Evolutionary conservation across 2,329 filamentous ascomycete genomes (phyloP), one percentile per base, ranked within the genome.

Genomic region (Tolypocladium endophyticum): DNA sequence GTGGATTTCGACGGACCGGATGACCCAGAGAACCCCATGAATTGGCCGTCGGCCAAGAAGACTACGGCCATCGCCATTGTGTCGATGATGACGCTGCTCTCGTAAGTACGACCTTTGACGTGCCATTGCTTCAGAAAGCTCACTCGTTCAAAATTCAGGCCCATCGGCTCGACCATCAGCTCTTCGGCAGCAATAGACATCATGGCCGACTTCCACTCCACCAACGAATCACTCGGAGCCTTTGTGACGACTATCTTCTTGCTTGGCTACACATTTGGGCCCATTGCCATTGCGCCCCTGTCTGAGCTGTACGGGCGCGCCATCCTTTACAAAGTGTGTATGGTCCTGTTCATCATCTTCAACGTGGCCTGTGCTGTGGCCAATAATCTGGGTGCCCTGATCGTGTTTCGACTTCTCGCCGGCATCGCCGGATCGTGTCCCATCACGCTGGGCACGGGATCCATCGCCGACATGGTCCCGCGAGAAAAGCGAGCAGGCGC

Each of bases 371-470:
- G 68, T 2, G 70, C 70, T 3, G 70, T 88, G n/a, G 78, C 82
- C 5, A 82, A 86, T 64, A 83, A 87, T 66, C 75, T 87, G 28
- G 82, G 85, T 62, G 84, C 84, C 2, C 69, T 90, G 9, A 77
- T 87, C 67, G 72, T 86, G 12, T 84, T 82, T 2, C 78, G 86
- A 9, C 87, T 88, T 69, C 81, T 87, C 58, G 76, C 79, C 30
- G 85, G 82, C 0, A 76, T 86, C 56, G 84, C 84, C 59, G 84
- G 81, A 4, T 80, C 80, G 0, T 84, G 85, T 0, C 84, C 86
- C 1, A 76, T 90, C 4, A 88, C 85, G 1, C 87, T 86, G 66
- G 87, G 84, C 0, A 85, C 84, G 18, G 86, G 86, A 6, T 85
- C 87, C 0, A 71, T 89, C 14, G 81, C 81, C 20, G 87, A 89